phyloP scores from a whole-genome alignment of 2,329 filamentous ascomycete genomes.

The Dothideomycetes sp. region DNA sequence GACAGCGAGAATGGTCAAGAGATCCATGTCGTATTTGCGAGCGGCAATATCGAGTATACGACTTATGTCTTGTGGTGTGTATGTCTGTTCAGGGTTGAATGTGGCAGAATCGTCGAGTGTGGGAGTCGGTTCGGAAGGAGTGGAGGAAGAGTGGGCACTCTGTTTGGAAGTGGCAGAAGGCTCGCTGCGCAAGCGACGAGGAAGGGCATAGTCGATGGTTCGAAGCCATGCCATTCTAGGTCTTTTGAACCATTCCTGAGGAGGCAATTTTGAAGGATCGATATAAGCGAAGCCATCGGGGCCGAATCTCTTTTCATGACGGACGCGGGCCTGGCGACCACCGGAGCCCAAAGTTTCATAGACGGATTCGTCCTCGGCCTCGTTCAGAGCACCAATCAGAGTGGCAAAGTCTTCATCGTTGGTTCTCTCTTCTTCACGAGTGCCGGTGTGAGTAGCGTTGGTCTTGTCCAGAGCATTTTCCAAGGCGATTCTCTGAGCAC shows the following conservation, averaged over 20 bases:
- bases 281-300: conserved; percentile 2
- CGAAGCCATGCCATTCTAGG: conserved; percentile 9
- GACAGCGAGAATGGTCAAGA: conserved; percentile 33
- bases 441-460: no score
- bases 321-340: neutral
- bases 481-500: no score
- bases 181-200: neutral
- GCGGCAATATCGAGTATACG: conserved; percentile 7
- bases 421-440: no score
- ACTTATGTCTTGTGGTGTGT: conserved; percentile 5
- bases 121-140: no score
- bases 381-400: conserved; percentile 3
- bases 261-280: neutral
- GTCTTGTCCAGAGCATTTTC: no score
- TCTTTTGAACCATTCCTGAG: neutral
- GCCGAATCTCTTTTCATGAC: neutral
- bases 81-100: no score
- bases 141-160: neutral
- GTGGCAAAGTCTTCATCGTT: neutral
- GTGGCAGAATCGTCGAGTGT: neutral
- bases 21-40: conserved; percentile 22
- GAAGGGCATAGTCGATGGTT: conserved; percentile 4
- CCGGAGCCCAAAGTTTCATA: neutral
- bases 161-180: neutral
- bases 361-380: no score